Base-by-base conservation (phyloP, 1,139 yeast genomes). In the Yamadazyma diospyri region DNA sequence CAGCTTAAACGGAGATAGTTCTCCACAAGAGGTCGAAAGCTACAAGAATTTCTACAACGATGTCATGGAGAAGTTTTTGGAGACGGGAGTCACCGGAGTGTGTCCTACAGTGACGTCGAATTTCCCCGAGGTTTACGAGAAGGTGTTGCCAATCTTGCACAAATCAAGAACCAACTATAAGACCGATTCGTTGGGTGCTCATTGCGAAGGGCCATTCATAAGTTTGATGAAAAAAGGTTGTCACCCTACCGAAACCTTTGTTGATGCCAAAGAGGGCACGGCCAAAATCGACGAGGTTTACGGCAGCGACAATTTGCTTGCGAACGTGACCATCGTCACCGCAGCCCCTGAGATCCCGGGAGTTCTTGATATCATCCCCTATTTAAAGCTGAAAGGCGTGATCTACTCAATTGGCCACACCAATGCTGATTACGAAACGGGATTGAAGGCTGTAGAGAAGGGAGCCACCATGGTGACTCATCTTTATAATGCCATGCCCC, bases 401-500 rank as follows among this genome's bases (percentile, higher is more conserved):
- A 62, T 66, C 6, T 73, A 70, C 37, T 68, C 81, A 9, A 65
- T 78, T 37, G 84, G 84, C 24, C 84, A 78, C 50, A 72, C 81
- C 10, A 65, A 59, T 46, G 60, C 78, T 25, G 69, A 65, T 41
- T 73, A 70, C 47, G 57, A 61, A 19, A 71, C 72, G 13, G 78
- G 74, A 8, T 45, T 69, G 14, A 57, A 64, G 36, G 82, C 83
- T 0, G 59, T 76, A 19, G 55, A 61, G 14, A 51, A 62, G 13
- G 83, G 83, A 18, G 79, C 80, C 15, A 53, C 71, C 18, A 76
- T 77, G 81, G 61, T 78, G 32, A 78, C 84, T 5, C 84, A 78
- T 47, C 63, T 78, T 40, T 78, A 73, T 54, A 78, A 78, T 46
- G 84, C 84, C 43, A 78, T 78, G 84, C 79, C 81, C 3, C 80